Evolutionary conservation across 805 yeast genomes (phyloP).

Genomic region (Allodekkera sacchari): DNA sequence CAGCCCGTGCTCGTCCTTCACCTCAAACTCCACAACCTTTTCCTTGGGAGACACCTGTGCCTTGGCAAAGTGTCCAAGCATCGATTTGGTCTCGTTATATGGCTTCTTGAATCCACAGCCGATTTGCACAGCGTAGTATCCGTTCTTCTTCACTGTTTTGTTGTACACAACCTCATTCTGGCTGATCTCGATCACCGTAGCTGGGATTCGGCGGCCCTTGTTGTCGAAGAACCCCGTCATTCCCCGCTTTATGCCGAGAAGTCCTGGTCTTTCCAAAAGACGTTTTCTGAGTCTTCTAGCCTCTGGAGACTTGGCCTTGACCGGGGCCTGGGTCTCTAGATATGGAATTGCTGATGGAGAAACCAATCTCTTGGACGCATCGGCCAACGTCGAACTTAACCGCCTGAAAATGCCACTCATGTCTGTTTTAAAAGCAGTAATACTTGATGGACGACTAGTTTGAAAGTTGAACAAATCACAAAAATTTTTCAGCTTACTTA

Average conservation of each 20-base stretch:
- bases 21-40: slow-evolving; percentile 68
- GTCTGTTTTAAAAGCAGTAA: no score
- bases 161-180: slow-evolving; percentile 77
- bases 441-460: no score
- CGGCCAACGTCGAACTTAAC: no score
- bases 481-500: no score
- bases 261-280: slow-evolving; percentile 73
- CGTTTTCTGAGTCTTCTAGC: slow-evolving; percentile 64
- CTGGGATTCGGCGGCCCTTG: slow-evolving; percentile 63
- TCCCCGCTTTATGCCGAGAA: slow-evolving; percentile 77
- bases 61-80: slow-evolving; percentile 68
- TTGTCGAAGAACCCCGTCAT: slow-evolving; percentile 80
- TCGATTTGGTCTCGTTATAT: slow-evolving; percentile 52
- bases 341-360: slow-evolving; percentile 46
- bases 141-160: slow-evolving; percentile 64
- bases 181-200: slow-evolving; percentile 82
- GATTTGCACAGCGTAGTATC: slow-evolving; percentile 78
- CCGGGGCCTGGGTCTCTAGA: slow-evolving; percentile 37
- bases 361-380: slow-evolving; percentile 23
- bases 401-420: no score
- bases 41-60: slow-evolving; percentile 83
- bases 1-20: slow-evolving; percentile 55
- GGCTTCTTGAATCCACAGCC: slow-evolving; percentile 67
- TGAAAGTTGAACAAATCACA: no score
- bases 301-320: slow-evolving; percentile 58